phyloP scores from a whole-genome alignment of 2,329 filamentous ascomycete genomes.

The Cadophora luteo-olivacea region DNA sequence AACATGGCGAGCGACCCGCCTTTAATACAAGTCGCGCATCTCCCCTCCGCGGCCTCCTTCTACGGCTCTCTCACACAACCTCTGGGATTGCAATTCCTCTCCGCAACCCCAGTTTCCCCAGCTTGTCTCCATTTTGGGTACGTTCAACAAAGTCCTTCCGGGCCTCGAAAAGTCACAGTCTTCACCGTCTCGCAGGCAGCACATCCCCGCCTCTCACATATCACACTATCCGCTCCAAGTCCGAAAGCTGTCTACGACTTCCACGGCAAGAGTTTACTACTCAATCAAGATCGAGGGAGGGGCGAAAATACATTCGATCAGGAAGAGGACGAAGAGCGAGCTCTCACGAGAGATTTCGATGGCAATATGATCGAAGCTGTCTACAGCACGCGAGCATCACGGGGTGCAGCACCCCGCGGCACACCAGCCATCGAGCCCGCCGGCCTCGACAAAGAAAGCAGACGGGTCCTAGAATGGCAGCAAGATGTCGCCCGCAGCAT shows the following conservation, averaged over 20 bases:
- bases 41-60: slow-evolving; percentile 82
- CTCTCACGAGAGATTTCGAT: slow-evolving; percentile 77
- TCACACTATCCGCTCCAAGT: slow-evolving; percentile 65
- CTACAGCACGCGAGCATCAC: slow-evolving; percentile 33
- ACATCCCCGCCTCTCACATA: slow-evolving; percentile 55
- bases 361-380: slow-evolving; percentile 85
- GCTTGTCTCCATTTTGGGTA: slow-evolving; percentile 47
- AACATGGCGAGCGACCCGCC: slow-evolving; percentile 43
- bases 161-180: slow-evolving; percentile 35
- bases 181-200: slow-evolving; percentile 53
- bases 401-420: neutral
- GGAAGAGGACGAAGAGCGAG: slow-evolving; percentile 26
- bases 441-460: slow-evolving; percentile 41
- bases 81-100: slow-evolving; percentile 66
- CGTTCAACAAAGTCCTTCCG: slow-evolving; percentile 45
- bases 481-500: slow-evolving; percentile 46
- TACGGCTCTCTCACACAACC: slow-evolving; percentile 81
- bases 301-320: slow-evolving; percentile 24
- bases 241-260: slow-evolving; percentile 73
- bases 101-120: slow-evolving; percentile 26
- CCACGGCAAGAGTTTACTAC: slow-evolving; percentile 57
- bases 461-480: slow-evolving; percentile 53
- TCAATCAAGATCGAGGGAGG: slow-evolving; percentile 16
- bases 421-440: slow-evolving; percentile 37
- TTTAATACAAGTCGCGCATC: slow-evolving; percentile 72